These are phyloP conservation scores for Trichoderma brevicompactum DNA, from an alignment of 2,329 filamentous ascomycete genomes.

Conservation along the genomic window DNA sequence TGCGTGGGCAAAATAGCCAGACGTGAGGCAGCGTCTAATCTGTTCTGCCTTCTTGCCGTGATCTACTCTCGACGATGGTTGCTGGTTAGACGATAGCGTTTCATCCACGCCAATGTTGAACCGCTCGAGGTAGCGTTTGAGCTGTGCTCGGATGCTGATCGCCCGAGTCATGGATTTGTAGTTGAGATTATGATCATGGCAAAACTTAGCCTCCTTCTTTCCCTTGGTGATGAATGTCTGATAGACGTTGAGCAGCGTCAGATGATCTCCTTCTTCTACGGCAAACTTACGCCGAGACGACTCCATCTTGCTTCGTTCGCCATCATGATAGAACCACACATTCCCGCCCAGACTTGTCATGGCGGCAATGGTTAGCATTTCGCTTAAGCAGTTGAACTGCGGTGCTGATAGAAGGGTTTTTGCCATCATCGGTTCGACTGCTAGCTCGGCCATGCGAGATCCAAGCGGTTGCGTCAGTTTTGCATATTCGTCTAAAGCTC, in stretches of 20 bases:
- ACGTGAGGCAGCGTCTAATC: conserved; percentile 82
- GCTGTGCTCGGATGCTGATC: conserved; percentile 82
- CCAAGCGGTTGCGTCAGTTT: conserved; percentile 91
- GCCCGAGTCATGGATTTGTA: conserved; percentile 82
- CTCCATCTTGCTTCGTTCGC: conserved; percentile 75
- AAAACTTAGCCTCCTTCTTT: conserved; percentile 83
- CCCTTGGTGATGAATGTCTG: conserved; percentile 83
- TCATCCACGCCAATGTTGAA: conserved; percentile 76
- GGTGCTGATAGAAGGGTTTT: conserved; percentile 80
- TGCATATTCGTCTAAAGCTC: conserved; percentile 85
- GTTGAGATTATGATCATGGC: conserved; percentile 83
- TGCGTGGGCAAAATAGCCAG: conserved; percentile 91
- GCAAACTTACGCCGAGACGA: conserved; percentile 79
- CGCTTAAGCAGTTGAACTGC: conserved; percentile 76
- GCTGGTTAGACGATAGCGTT: conserved; percentile 50
- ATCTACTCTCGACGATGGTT: conserved; percentile 37
- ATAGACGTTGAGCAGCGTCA: conserved; percentile 93
- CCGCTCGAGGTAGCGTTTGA: conserved; percentile 84
- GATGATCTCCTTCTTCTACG: conserved; percentile 89
- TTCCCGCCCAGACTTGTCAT: conserved; percentile 88
- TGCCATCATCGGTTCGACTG: conserved; percentile 94
- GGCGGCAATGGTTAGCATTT: conserved; percentile 88
- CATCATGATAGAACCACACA: conserved; percentile 81
- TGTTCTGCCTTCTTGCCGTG: conserved; percentile 61
- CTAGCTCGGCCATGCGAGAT: conserved; percentile 86